Percentiles rank a stretch among this genome's conserved stretches.
Evolutionary conservation across 1,139 yeast genomes (phyloP).

Genomic region (Suhomyces choctaworum): DNA sequence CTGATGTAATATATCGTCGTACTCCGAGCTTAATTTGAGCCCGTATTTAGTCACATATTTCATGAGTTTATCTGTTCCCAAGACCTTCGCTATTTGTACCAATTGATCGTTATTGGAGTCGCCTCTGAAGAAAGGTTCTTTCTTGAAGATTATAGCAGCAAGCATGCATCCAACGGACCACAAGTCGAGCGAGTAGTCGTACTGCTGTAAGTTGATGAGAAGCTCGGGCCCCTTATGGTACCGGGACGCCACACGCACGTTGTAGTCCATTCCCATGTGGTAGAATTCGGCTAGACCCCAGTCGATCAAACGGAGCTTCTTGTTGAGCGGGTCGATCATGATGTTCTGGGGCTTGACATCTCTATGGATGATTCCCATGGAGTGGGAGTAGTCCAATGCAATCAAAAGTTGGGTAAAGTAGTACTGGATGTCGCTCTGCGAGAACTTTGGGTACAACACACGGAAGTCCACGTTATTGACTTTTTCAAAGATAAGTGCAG

Average conservation of each 20-base stretch:
- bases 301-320: conserved; percentile 68
- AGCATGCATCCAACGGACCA: conserved; percentile 85
- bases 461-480: conserved; percentile 73
- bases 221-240: conserved; percentile 83
- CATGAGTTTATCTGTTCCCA: conserved; percentile 70
- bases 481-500: conserved; percentile 72
- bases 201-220: conserved; percentile 69
- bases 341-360: conserved; percentile 85
- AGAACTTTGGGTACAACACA: conserved; percentile 65
- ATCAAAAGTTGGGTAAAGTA: conserved; percentile 68
- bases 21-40: conserved; percentile 60
- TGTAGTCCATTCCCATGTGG: conserved; percentile 75
- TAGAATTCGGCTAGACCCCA: conserved; percentile 88
- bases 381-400: conserved; percentile 75
- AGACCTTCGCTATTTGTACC: conserved; percentile 73
- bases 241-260: conserved; percentile 78
- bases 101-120: conserved; percentile 77
- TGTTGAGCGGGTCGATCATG: conserved; percentile 71
- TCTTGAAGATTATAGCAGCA: conserved; percentile 73
- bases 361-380: conserved; percentile 82
- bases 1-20: conserved; percentile 65
- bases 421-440: conserved; percentile 62
- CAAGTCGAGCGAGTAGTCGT: conserved; percentile 74
- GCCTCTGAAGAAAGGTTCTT: conserved; percentile 79
- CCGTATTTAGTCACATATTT: conserved; percentile 62